Percentiles rank a stretch among this genome's conserved stretches.
These are phyloP conservation scores for Rhodotorula sp. DNA, from an alignment of 1,284 basidiomycete genomes.

Conservation along the genomic window DNA sequence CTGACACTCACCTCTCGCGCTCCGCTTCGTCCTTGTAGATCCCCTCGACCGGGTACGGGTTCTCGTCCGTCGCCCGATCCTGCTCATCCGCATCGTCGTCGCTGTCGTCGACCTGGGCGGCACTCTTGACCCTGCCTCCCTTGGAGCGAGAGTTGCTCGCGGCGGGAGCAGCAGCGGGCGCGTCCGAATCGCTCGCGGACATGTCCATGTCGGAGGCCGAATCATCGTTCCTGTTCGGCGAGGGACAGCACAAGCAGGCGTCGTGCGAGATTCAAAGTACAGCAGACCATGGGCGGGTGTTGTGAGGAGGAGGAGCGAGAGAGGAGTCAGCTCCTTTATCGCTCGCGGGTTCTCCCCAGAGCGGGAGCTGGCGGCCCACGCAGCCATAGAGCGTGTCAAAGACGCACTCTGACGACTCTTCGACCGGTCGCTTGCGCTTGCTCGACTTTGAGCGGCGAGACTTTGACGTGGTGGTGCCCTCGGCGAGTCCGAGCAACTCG, in stretches of 20 bases:
- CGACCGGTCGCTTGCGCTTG: conserved; percentile 22
- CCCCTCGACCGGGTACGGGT: conserved; percentile 76
- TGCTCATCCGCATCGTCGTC: conserved; percentile 31
- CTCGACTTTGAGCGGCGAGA: conserved; percentile 45
- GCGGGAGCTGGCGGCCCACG: too few relatives aligned
- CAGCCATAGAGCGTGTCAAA: too few relatives aligned
- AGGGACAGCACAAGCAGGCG: neutral
- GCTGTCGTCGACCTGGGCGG: conserved; percentile 9
- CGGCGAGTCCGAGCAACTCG: conserved; percentile 52
- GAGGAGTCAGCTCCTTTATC: too few relatives aligned
- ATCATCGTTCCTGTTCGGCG: conserved; percentile 32
- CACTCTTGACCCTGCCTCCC: conserved; percentile 7
- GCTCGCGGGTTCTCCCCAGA: too few relatives aligned
- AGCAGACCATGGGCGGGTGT: too few relatives aligned
- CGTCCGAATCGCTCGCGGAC: conserved; percentile 45
- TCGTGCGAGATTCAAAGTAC: neutral
- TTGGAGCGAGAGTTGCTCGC: conserved; percentile 9
- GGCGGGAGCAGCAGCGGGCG: conserved; percentile 11
- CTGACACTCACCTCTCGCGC: conserved; percentile 23
- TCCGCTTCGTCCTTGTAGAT: conserved; percentile 83
- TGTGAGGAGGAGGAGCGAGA: neutral
- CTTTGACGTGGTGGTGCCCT: conserved; percentile 46
- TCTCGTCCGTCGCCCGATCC: conserved; percentile 8
- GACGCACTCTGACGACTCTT: conserved; percentile 22
- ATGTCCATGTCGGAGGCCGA: conserved; percentile 44